A percentile compares a stretch with the other conserved stretches of the same genome.
phyloP scores from a whole-genome alignment of 192 early-diverging fungal genomes.

The Coemansia javaensis region DNA sequence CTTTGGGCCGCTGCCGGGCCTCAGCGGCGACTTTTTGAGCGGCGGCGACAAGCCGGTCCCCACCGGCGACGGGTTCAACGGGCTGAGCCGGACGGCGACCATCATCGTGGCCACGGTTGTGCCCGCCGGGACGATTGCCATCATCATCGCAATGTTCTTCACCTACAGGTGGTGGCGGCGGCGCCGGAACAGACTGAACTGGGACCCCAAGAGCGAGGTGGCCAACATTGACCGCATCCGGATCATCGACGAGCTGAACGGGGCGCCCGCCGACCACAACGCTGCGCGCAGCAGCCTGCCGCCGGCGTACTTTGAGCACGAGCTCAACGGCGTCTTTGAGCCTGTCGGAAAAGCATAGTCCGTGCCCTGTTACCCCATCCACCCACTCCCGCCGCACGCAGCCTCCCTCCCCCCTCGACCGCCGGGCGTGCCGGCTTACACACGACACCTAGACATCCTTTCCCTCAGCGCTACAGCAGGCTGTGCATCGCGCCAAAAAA shows the following conservation, averaged over 20 bases:
- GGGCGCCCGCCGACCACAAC: not conserved
- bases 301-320: slow-evolving; percentile 19
- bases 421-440: too few relatives aligned
- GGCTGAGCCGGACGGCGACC: slow-evolving; percentile 24
- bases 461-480: too few relatives aligned
- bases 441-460: too few relatives aligned
- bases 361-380: too few relatives aligned
- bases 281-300: slow-evolving; percentile 4
- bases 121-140: slow-evolving; percentile 22
- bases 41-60: not conserved
- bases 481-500: too few relatives aligned
- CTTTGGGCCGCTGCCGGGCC: too few relatives aligned
- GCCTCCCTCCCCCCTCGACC: too few relatives aligned
- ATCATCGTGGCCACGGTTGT: slow-evolving; percentile 28
- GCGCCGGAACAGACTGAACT: slow-evolving; percentile 18
- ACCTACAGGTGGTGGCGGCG: slow-evolving; percentile 33
- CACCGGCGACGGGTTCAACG: slow-evolving; percentile 2
- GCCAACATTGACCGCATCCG: slow-evolving; percentile 29
- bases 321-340: slow-evolving; percentile 1
- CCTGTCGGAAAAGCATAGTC: not conserved
- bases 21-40: not conserved
- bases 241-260: slow-evolving; percentile 26
- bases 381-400: too few relatives aligned
- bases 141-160: slow-evolving; percentile 37
- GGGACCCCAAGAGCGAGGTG: slow-evolving; percentile 42